Percentiles rank a stretch among this genome's conserved stretches.
Conservation (phyloP, 2,329 filamentous ascomycete genomes). For the Fusarium sp. region DNA sequence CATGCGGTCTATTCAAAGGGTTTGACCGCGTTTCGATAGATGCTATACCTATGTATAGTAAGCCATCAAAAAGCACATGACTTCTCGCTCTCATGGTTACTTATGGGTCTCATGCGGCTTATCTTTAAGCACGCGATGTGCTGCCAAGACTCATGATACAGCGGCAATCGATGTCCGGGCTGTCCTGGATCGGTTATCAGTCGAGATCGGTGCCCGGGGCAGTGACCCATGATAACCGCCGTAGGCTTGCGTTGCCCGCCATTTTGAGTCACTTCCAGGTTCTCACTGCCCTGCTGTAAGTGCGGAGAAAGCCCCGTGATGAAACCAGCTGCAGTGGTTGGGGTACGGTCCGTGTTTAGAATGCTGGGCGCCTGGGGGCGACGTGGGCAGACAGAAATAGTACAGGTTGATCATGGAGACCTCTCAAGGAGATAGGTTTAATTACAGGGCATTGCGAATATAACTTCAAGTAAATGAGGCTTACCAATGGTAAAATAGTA, state of each 20-base stretch:
- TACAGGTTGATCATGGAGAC: neutral
- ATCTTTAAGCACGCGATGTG: slow-evolving; percentile 27
- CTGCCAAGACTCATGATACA: slow-evolving; percentile 27
- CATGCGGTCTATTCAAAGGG: slow-evolving; percentile 8
- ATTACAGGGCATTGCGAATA: neutral
- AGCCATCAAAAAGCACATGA: slow-evolving; percentile 14
- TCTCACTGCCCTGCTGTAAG: slow-evolving; percentile 22
- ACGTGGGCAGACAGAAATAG: neutral
- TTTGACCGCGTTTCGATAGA: slow-evolving; percentile 30
- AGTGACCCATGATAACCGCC: slow-evolving; percentile 7
- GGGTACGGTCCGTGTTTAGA: slow-evolving; percentile 13
- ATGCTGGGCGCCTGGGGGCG: neutral
- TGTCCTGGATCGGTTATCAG: neutral
- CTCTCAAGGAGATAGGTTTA: neutral
- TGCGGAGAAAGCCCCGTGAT: slow-evolving; percentile 43
- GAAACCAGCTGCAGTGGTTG: slow-evolving; percentile 30
- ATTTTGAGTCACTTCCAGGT: slow-evolving; percentile 36
- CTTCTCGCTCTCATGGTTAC: slow-evolving; percentile 5
- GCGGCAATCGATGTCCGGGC: slow-evolving; percentile 19
- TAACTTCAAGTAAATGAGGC: neutral
- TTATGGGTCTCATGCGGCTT: slow-evolving; percentile 16
- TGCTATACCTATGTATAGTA: slow-evolving; percentile 23
- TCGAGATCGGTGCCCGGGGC: slow-evolving; percentile 17
- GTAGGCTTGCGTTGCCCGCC: slow-evolving; percentile 16
- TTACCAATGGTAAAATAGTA: no score